phyloP scores from a whole-genome alignment of 768 basidiomycete species.

The Pholiota molesta region DNA sequence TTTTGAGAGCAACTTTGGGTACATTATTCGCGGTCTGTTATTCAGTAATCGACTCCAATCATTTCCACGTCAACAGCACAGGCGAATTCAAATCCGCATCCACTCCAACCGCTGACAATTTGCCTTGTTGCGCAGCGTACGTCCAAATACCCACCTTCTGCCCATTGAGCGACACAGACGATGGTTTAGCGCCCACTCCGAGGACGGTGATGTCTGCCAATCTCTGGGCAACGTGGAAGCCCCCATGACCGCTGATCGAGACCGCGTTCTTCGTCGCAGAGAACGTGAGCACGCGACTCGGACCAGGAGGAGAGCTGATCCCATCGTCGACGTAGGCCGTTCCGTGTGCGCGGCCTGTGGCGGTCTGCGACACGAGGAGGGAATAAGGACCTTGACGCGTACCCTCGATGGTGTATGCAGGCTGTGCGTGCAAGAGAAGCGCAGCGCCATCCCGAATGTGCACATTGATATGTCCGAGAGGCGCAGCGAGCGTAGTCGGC shows the following conservation, averaged over 20 bases:
- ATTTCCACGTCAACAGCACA: constrained; percentile 30
- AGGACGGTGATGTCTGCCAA: constrained; percentile 60
- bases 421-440: constrained; percentile 61
- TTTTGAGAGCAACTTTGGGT: too few species aligned
- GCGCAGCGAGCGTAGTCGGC: constrained; percentile 59
- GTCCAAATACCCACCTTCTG: constrained; percentile 35
- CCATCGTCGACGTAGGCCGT: constrained; percentile 75
- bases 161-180: constrained; percentile 41
- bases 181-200: constrained; percentile 49
- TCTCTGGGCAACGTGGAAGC: constrained; percentile 47
- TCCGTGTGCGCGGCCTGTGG: constrained; percentile 54
- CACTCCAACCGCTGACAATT: constrained; percentile 42
- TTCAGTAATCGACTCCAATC: neutral
- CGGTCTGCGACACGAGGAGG: constrained; percentile 59
- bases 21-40: neutral
- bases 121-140: constrained; percentile 40
- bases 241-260: constrained; percentile 37
- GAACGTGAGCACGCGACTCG: constrained; percentile 52
- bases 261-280: constrained; percentile 36
- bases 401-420: constrained; percentile 70
- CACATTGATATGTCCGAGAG: constrained; percentile 76
- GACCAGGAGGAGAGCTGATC: constrained; percentile 58
- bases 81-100: constrained; percentile 45
- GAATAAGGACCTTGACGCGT: constrained; percentile 64
- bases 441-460: constrained; percentile 73